Evolutionary conservation across 371 early-diverging fungal genomes (phyloP).

Genomic region (Fennellomyces sp.): DNA sequence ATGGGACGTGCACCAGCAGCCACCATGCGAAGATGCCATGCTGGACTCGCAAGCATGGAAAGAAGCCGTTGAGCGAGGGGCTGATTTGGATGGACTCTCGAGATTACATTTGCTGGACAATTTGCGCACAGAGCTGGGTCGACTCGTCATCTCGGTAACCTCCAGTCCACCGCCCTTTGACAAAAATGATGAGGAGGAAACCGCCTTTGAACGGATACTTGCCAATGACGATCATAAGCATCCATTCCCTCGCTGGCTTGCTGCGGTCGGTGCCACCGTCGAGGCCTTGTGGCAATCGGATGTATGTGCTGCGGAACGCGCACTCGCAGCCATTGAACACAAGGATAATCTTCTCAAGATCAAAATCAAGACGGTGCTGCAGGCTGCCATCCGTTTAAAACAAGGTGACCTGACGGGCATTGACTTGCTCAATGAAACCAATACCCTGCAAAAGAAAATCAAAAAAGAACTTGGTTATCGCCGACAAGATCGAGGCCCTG

Average conservation of each 20-base stretch:
- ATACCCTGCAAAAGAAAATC: constrained; percentile 9
- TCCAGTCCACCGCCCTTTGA: background rate
- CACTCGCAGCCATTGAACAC: background rate
- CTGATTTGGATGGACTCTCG: constrained; percentile 32
- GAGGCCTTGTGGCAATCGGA: constrained; percentile 42
- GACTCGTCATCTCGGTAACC: constrained; percentile 35
- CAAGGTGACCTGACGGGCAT: constrained; percentile 25
- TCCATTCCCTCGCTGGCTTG: constrained; percentile 38
- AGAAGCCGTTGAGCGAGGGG: constrained; percentile 32
- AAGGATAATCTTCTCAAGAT: background rate
- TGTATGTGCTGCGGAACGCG: constrained; percentile 20
- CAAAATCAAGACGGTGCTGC: constrained; percentile 7
- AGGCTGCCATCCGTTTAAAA: constrained; percentile 23
- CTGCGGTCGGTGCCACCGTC: constrained; percentile 32
- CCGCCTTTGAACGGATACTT: constrained; percentile 30
- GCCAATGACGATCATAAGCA: constrained; percentile 17
- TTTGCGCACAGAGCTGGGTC: constrained; percentile 39
- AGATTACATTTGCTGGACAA: constrained; percentile 39
- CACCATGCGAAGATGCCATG: constrained; percentile 31
- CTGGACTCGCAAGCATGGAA: constrained; percentile 37
- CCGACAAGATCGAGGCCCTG: background rate
- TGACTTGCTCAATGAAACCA: constrained; percentile 21
- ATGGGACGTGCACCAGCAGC: constrained; percentile 38
- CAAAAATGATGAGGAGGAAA: constrained; percentile 11
- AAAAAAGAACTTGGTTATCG: background rate